Percentiles rank a stretch among this genome's conserved stretches.
Conservation (phyloP, 2,329 filamentous ascomycete species). For the Exophiala dermatitidis region DNA sequence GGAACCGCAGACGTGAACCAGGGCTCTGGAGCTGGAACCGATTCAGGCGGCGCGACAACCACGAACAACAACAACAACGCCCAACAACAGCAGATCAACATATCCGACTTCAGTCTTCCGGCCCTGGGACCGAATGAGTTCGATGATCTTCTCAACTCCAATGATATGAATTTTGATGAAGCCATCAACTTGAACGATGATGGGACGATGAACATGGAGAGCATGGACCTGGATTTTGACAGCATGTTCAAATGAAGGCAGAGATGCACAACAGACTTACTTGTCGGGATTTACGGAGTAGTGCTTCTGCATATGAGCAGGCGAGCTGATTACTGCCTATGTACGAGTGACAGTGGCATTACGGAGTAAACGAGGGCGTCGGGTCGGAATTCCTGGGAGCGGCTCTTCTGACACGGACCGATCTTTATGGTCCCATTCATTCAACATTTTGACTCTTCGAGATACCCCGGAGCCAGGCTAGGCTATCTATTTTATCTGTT, state of each 20-base stretch:
- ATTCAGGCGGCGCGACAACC: not conserved
- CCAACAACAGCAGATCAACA: constrained; percentile 7
- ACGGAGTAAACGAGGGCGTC: too few species aligned
- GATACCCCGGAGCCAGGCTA: not conserved
- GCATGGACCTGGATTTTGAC: constrained; percentile 21
- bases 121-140: constrained; percentile 25
- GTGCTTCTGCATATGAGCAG: too few species aligned
- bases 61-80: constrained; percentile 6
- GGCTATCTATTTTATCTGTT: not conserved
- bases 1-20: constrained; percentile 5
- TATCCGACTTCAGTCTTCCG: constrained; percentile 23
- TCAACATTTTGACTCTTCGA: not conserved
- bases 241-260: constrained; percentile 21
- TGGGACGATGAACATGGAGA: constrained; percentile 23
- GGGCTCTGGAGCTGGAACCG: constrained; percentile 10
- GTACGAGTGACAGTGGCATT: too few species aligned
- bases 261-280: not conserved
- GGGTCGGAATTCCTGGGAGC: too few species aligned
- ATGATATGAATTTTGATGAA: constrained; percentile 38
- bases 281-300: not conserved
- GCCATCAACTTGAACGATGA: constrained; percentile 35
- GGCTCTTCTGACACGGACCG: too few species aligned
- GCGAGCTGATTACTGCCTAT: too few species aligned
- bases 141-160: constrained; percentile 35
- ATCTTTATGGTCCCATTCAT: not conserved